Evolutionary conservation across 2,329 filamentous ascomycete genomes (phyloP).

Genomic region (Exophiala phaeomuriformis): DNA sequence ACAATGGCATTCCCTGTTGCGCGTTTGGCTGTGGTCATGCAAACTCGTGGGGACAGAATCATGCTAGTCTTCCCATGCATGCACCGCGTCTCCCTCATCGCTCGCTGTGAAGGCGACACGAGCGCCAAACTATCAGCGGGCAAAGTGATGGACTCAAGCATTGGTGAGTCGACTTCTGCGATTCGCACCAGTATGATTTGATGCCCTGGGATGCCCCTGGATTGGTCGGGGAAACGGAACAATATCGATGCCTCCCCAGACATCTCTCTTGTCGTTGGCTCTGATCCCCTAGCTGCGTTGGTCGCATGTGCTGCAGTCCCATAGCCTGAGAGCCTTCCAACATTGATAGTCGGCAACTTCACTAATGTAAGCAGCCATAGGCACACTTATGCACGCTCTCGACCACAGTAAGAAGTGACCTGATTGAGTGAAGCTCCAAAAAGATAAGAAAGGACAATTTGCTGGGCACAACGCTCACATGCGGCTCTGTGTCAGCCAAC

Average conservation of each 20-base stretch:
- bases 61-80: background rate
- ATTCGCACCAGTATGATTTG: background rate
- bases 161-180: slow-evolving; percentile 6
- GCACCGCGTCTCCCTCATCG: background rate
- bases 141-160: background rate
- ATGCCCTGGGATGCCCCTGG: background rate
- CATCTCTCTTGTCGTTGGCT: background rate
- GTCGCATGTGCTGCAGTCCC: background rate
- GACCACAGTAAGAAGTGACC: background rate
- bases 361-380: background rate
- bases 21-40: background rate
- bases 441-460: background rate
- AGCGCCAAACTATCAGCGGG: background rate
- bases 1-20: slow-evolving; percentile 1
- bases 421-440: background rate
- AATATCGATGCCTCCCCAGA: background rate
- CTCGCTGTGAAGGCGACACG: background rate
- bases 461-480: background rate
- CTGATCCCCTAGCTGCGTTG: background rate
- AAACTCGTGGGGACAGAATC: background rate
- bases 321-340: background rate
- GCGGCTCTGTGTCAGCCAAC: background rate
- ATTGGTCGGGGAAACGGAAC: slow-evolving; percentile 7
- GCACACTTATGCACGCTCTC: background rate
- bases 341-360: background rate